Evolutionary conservation across 108 stramenopile genomes (phyloP).

Genomic region (Skeletonema grethae): DNA sequence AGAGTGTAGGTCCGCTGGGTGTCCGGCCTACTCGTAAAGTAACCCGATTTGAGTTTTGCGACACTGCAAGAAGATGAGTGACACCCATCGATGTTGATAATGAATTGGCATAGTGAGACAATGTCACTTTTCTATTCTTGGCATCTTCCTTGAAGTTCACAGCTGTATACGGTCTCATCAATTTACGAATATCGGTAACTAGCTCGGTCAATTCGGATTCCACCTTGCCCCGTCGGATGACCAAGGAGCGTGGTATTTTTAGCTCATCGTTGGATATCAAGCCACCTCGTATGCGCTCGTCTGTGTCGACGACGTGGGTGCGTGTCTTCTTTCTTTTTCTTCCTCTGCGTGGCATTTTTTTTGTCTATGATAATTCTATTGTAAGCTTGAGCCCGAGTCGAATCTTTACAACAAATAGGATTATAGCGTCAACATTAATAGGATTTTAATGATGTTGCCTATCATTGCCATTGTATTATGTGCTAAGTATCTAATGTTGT

Average conservation of each 20-base stretch:
- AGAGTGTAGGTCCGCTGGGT: constrained; percentile 94
- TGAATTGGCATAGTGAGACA: constrained; percentile 69
- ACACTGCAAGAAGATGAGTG: constrained; percentile 91
- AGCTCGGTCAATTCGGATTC: constrained; percentile 82
- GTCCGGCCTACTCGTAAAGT: constrained; percentile 86
- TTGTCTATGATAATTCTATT: neutral
- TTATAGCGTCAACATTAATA: neutral
- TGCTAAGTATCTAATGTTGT: too few species aligned
- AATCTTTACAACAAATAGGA: neutral
- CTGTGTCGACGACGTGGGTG: constrained; percentile 80
- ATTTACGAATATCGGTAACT: constrained; percentile 86
- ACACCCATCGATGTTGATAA: constrained; percentile 89
- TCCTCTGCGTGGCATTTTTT: constrained; percentile 74
- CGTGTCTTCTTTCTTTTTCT: constrained; percentile 82
- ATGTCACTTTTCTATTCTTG: constrained; percentile 78
- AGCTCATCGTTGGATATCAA: constrained; percentile 50
- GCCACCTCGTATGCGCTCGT: constrained; percentile 43
- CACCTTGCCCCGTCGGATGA: constrained; percentile 82
- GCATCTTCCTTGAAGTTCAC: constrained; percentile 90
- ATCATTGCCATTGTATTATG: too few species aligned
- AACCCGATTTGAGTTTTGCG: constrained; percentile 83
- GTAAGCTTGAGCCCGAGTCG: neutral
- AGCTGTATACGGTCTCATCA: constrained; percentile 98
- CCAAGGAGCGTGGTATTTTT: constrained; percentile 78
- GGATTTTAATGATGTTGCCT: too few species aligned